phyloP scores from a whole-genome alignment of 2,329 filamentous ascomycete species.

The Hypoxylon sp. region DNA sequence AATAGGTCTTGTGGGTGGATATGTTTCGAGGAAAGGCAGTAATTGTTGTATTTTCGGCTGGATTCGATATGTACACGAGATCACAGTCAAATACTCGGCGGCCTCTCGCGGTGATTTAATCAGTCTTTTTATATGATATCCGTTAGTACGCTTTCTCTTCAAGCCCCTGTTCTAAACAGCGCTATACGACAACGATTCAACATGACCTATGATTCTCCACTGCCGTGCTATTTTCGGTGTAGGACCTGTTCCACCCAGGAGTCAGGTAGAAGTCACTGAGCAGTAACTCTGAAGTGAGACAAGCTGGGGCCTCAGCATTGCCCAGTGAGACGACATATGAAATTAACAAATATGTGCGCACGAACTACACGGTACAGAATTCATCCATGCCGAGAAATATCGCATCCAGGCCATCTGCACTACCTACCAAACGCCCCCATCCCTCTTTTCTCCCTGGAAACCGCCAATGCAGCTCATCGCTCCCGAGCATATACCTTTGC shows the following conservation, averaged over 20 bases:
- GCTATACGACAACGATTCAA: too few species aligned
- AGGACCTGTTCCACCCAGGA: too few species aligned
- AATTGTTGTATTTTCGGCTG: conserved; percentile 26
- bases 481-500: not conserved
- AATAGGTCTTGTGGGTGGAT: not conserved
- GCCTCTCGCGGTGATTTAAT: conserved; percentile 3
- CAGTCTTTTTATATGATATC: not conserved
- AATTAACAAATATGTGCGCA: not conserved
- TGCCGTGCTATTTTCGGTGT: too few species aligned
- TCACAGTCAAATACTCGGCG: conserved; percentile 17
- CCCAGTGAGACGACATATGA: not conserved
- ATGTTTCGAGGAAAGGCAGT: not conserved
- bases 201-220: too few species aligned
- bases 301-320: not conserved
- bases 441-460: not conserved
- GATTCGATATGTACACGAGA: conserved; percentile 25
- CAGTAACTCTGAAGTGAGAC: too few species aligned
- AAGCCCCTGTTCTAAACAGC: too few species aligned
- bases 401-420: not conserved
- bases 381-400: too few species aligned
- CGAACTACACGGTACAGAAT: too few species aligned
- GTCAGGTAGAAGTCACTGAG: too few species aligned
- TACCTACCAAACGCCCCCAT: too few species aligned
- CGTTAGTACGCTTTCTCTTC: not conserved
- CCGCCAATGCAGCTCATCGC: not conserved